These are phyloP conservation scores for Ceratobasidium sp. DNA, from an alignment of 1,284 basidiomycete genomes.

Conservation along the genomic window DNA sequence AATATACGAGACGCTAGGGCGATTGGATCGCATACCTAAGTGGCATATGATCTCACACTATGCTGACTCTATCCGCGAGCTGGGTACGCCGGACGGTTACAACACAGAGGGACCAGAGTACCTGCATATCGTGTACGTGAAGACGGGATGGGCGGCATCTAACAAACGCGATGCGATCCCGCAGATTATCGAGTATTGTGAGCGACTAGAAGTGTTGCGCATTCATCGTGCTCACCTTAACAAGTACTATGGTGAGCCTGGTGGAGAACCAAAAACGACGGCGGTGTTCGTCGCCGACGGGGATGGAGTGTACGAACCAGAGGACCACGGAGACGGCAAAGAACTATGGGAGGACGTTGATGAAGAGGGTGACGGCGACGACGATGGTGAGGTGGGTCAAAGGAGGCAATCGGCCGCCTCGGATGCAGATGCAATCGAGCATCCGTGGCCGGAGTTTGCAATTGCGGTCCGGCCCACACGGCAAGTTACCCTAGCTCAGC, in stretches of 20 bases:
- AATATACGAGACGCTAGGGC: neutral
- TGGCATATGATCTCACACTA: conserved; percentile 32
- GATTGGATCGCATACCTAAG: conserved; percentile 17
- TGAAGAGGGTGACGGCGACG: neutral
- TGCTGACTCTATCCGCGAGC: neutral
- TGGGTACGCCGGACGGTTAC: conserved; percentile 22
- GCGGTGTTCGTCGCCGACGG: neutral
- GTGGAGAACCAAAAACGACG: neutral
- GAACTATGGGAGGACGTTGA: neutral
- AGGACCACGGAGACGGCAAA: neutral
- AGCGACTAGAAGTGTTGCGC: neutral
- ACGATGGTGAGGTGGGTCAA: neutral
- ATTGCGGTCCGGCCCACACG: neutral
- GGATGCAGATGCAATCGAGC: neutral
- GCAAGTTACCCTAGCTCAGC: neutral
- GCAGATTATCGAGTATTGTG: neutral
- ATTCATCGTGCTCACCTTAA: conserved; percentile 9
- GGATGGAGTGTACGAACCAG: neutral
- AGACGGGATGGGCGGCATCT: neutral
- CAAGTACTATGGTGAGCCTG: neutral
- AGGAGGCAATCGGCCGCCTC: neutral
- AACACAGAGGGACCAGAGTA: conserved; percentile 31
- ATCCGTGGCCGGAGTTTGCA: neutral
- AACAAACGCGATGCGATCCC: neutral
- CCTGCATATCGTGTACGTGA: conserved; percentile 20